Conservation (phyloP, 2,329 filamentous ascomycete genomes). For the Fusarium sp. region DNA sequence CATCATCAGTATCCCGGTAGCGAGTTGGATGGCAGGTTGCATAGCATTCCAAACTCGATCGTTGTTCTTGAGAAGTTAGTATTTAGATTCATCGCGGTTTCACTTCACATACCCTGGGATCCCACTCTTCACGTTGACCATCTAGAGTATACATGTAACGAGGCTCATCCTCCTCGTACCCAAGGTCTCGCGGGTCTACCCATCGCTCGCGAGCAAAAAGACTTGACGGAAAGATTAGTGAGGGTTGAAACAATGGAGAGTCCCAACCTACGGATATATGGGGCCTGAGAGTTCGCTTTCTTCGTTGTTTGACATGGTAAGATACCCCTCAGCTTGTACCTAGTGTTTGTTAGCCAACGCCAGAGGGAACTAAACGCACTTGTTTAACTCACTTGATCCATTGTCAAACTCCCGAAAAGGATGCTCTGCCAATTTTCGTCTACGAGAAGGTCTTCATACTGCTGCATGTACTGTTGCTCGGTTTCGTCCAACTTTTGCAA, state of each 20-base stretch:
- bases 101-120: constrained; percentile 38
- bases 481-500: constrained; percentile 14
- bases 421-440: constrained; percentile 52
- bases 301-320: constrained; percentile 34
- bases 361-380: not conserved
- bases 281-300: constrained; percentile 35
- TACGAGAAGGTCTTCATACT: constrained; percentile 43
- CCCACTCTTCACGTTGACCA: constrained; percentile 43
- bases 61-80: constrained; percentile 29
- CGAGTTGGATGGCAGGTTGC: constrained; percentile 48
- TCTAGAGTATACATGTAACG: constrained; percentile 40
- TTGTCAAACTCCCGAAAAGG: constrained; percentile 49
- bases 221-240: constrained; percentile 16
- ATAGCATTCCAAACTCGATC: constrained; percentile 49
- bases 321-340: constrained; percentile 44
- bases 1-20: constrained; percentile 40
- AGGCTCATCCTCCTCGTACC: not conserved
- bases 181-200: constrained; percentile 9
- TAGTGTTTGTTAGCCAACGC: constrained; percentile 17
- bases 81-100: not conserved
- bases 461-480: constrained; percentile 38
- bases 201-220: constrained; percentile 31
- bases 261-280: constrained; percentile 43
- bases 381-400: constrained; percentile 47
- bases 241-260: not conserved